Conservation (phyloP, 2,329 filamentous ascomycete genomes). For the Xenoacremonium recifei region DNA sequence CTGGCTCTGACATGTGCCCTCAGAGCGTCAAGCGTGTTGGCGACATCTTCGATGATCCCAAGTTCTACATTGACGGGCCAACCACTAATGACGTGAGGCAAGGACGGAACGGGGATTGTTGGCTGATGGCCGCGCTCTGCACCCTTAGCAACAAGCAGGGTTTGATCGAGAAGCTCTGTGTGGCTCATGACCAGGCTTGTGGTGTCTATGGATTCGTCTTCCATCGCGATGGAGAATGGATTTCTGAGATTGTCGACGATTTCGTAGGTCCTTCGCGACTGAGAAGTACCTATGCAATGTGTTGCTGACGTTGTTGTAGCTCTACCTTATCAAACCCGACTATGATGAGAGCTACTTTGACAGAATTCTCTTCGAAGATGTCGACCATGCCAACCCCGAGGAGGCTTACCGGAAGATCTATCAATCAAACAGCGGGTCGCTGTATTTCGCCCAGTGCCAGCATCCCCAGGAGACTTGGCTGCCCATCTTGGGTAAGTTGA, state of each 20-base stretch:
- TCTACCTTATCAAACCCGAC: conserved; percentile 55
- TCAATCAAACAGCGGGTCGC: conserved; percentile 70
- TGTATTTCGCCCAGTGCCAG: conserved; percentile 75
- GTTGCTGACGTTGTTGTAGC: conserved; percentile 21
- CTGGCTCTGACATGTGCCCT: conserved; percentile 37
- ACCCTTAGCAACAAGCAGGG: conserved; percentile 68
- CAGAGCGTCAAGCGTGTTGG: conserved; percentile 65
- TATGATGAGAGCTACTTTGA: conserved; percentile 58
- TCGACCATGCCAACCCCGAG: conserved; percentile 50
- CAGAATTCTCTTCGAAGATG: conserved; percentile 42
- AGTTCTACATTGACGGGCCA: conserved; percentile 76
- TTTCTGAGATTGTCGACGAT: conserved; percentile 57
- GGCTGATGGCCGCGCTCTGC: conserved; percentile 79
- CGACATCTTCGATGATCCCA: conserved; percentile 74
- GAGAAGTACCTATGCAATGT: too few species aligned
- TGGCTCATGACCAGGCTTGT: conserved; percentile 64
- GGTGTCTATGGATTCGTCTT: conserved; percentile 88
- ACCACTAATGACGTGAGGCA: conserved; percentile 77
- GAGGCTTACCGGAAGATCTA: conserved; percentile 66
- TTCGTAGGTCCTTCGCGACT: conserved; percentile 42
- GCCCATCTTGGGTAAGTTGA: conserved; percentile 70
- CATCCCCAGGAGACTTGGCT: conserved; percentile 79
- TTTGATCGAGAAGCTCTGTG: conserved; percentile 71
- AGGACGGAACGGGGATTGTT: conserved; percentile 78
- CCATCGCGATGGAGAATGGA: conserved; percentile 75